Percentiles rank a stretch among this genome's conserved stretches.
phyloP scores from a whole-genome alignment of 139 green algal species.

The Ettlia oleoabundans region DNA sequence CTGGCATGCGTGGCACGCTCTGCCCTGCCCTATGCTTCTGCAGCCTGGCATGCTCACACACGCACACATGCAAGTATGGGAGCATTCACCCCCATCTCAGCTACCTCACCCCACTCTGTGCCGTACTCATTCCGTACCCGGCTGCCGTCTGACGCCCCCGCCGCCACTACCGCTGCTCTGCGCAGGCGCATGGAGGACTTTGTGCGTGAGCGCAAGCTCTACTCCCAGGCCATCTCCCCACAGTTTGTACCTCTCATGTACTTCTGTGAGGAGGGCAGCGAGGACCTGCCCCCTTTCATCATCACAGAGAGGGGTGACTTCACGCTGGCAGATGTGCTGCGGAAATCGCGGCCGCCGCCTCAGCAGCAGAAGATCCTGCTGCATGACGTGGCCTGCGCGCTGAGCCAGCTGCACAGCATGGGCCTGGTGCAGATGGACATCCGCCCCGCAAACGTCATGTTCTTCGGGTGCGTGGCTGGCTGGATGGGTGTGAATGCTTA shows the following conservation, averaged over 20 bases:
- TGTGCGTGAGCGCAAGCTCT: slow-evolving; percentile 29
- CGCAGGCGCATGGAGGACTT: slow-evolving; percentile 43
- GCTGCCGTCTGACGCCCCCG: not conserved
- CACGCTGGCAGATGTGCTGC: slow-evolving; percentile 37
- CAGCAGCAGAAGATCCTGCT: slow-evolving; percentile 42
- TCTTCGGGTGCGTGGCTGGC: slow-evolving; percentile 14
- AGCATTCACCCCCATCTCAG: no score
- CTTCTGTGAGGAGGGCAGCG: slow-evolving; percentile 32
- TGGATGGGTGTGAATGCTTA: not conserved
- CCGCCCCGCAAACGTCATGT: slow-evolving; percentile 37
- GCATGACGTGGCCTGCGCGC: slow-evolving; percentile 28
- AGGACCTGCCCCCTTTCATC: slow-evolving; percentile 41
- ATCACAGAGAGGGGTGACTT: slow-evolving; percentile 33
- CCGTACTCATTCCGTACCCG: no score
- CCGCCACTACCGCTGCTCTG: not conserved
- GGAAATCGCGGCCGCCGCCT: slow-evolving; percentile 12
- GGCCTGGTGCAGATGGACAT: slow-evolving; percentile 40
- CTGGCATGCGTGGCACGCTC: not conserved
- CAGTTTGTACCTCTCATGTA: slow-evolving; percentile 40
- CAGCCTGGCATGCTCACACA: not conserved
- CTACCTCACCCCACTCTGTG: no score
- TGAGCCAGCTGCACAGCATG: slow-evolving; percentile 34
- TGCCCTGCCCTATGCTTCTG: not conserved
- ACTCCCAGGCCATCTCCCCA: slow-evolving; percentile 20
- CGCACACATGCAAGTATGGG: no score